Percentiles rank a stretch among this genome's conserved stretches.
Conservation (phyloP, 73 alveolate genomes). For the Uronychia binucleata region DNA sequence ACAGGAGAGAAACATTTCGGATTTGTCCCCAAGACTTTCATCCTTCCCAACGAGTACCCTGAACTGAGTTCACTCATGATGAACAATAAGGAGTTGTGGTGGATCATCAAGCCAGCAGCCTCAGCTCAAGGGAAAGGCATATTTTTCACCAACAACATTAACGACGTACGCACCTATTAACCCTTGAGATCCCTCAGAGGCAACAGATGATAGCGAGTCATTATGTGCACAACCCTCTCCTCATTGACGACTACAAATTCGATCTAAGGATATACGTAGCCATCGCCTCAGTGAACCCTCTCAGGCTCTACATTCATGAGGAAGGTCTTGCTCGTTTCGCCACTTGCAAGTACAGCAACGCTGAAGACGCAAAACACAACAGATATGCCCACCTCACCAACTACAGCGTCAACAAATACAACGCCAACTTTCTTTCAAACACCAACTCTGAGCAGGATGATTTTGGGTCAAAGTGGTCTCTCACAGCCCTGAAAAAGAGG, state of each 20-base stretch:
- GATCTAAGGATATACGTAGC: slow-evolving; percentile 90
- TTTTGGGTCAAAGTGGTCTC: slow-evolving; percentile 85
- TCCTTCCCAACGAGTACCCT: slow-evolving; percentile 81
- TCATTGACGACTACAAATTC: slow-evolving; percentile 84
- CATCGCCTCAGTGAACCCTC: slow-evolving; percentile 88
- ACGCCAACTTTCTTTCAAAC: slow-evolving; percentile 70
- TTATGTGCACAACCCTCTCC: slow-evolving; percentile 87
- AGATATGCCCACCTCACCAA: slow-evolving; percentile 87
- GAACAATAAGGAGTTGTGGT: slow-evolving; percentile 67
- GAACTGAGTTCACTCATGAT: slow-evolving; percentile 68
- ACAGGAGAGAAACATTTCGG: slow-evolving; percentile 71
- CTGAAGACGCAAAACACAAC: slow-evolving; percentile 49
- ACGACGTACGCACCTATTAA: slow-evolving; percentile 56
- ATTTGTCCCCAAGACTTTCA: slow-evolving; percentile 82
- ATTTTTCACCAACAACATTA: slow-evolving; percentile 67
- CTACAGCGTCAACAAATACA: slow-evolving; percentile 72
- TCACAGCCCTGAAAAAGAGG: slow-evolving; percentile 58
- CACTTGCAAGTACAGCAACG: slow-evolving; percentile 81
- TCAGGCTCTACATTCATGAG: slow-evolving; percentile 88
- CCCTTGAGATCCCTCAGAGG: slow-evolving; percentile 55
- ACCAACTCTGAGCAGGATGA: slow-evolving; percentile 66
- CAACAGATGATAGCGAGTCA: slow-evolving; percentile 73
- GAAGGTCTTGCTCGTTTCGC: slow-evolving; percentile 98
- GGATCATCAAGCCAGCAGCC: slow-evolving; percentile 95
- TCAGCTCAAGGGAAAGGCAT: slow-evolving; percentile 92